Evolutionary conservation across 192 early-diverging fungal species (phyloP), one percentile per base, ranked within the genome.

Genomic region (Funneliformis geosporum): DNA sequence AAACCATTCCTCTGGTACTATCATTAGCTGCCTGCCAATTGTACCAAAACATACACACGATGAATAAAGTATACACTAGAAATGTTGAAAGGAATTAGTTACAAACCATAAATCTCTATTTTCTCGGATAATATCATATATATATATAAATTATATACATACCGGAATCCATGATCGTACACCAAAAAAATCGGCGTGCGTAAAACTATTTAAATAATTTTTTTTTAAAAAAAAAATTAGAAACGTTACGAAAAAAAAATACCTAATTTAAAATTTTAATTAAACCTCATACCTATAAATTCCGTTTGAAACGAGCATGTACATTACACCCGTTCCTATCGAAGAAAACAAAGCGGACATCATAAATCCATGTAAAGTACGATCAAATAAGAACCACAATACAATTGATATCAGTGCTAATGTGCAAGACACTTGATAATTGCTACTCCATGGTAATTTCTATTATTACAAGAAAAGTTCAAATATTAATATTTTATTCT

Each of bases 321-420:
- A 86, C 50, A 85, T 90, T 16, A 91, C 87, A 28, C 75, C 79
- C 4, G 93, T 92, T 7, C 92, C 93, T 65, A 92, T 75, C 42
- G 83, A 83, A 2, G 89, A 86, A 11, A 93, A 84, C 11, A 81
- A 80, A 23, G 82, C 27, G 33, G 90, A 89, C 40, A 92, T 79
- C 40, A 88, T 16, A 73, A 93, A 92, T 73, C 93, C 93, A 71
- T 92, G 90, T 60, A 81, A 62, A 10, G 92, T 93, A 60, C 90
- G 69, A 80, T 94, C 93, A 87, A 94, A 94, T 40, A 92, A 67
- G 79, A 92, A 89, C 93, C 93, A 94, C 40, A 93, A 78, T 42
- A 84, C 91, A 14, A 90, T 69, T 28, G 88, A 87, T 25, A 92
- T 87, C 46, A 94, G 46, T 1, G 86, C 86, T 33, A 91, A 72